Evolutionary conservation across 1,284 basidiomycete species (phyloP).

Genomic region (Naganishia cerealis): DNA sequence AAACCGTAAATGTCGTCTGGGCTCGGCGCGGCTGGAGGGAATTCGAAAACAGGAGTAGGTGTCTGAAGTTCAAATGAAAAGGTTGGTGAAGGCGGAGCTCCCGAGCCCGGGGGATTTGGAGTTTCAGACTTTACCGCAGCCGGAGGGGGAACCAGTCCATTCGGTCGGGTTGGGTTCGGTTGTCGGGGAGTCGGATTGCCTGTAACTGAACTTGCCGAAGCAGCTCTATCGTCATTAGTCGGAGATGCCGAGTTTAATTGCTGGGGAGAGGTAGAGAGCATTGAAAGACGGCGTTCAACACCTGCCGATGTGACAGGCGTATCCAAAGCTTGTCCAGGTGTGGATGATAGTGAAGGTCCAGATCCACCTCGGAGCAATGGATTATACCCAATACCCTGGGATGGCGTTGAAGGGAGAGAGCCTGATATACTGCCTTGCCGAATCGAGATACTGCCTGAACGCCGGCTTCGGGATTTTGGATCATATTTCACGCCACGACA

Average conservation of each 20-base stretch:
- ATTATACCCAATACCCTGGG: slow-evolving; percentile 7
- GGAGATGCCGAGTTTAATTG: neutral
- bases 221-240: neutral
- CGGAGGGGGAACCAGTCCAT: slow-evolving; percentile 30
- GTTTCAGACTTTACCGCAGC: slow-evolving; percentile 3
- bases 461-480: slow-evolving; percentile 9
- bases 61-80: slow-evolving; percentile 26
- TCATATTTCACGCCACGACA: slow-evolving; percentile 23
- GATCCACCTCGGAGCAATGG: slow-evolving; percentile 3
- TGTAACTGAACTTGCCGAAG: neutral
- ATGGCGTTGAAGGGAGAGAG: slow-evolving; percentile 21
- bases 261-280: neutral
- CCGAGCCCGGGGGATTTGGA: neutral
- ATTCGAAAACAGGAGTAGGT: slow-evolving; percentile 7
- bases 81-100: slow-evolving; percentile 21
- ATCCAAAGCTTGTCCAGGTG: neutral
- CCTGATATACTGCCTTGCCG: slow-evolving; percentile 27
- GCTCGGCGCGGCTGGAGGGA: neutral
- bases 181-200: slow-evolving; percentile 1
- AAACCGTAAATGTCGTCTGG: neutral
- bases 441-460: slow-evolving; percentile 19
- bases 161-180: slow-evolving; percentile 11
- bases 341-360: neutral
- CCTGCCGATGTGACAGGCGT: neutral
- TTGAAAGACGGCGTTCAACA: neutral